Percentiles rank a stretch among this genome's conserved stretches.
phyloP scores from a whole-genome alignment of 352 stramenopile species.

The Pythium utonaiense region DNA sequence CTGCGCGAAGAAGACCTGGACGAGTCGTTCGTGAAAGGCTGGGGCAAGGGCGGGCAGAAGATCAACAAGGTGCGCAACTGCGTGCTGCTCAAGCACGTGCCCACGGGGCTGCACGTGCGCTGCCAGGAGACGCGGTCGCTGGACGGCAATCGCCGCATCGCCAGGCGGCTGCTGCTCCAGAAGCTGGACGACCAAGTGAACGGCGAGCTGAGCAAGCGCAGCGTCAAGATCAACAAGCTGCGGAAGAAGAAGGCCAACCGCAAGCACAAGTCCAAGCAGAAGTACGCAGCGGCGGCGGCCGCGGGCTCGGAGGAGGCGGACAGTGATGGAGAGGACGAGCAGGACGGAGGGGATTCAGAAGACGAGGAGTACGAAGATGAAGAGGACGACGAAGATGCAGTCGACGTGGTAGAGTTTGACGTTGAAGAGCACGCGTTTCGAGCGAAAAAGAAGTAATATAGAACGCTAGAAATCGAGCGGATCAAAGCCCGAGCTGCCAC shows the following conservation, averaged over 20 bases:
- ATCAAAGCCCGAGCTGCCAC: slow-evolving; percentile 5
- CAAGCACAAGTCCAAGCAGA: slow-evolving; percentile 51
- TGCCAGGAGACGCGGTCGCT: slow-evolving; percentile 81
- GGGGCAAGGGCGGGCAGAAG: slow-evolving; percentile 86
- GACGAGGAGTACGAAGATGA: slow-evolving; percentile 17
- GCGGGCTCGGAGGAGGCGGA: not conserved
- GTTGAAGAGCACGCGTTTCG: slow-evolving; percentile 32
- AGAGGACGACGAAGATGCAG: slow-evolving; percentile 23
- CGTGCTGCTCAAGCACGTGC: slow-evolving; percentile 81
- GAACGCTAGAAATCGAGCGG: slow-evolving; percentile 17
- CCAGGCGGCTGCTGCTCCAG: slow-evolving; percentile 61
- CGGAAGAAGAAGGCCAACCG: slow-evolving; percentile 66
- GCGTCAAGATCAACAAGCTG: slow-evolving; percentile 59
- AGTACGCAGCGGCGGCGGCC: slow-evolving; percentile 33
- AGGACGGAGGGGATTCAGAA: slow-evolving; percentile 10
- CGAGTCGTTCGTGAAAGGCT: slow-evolving; percentile 86
- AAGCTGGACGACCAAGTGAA: slow-evolving; percentile 80
- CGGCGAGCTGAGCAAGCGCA: slow-evolving; percentile 51
- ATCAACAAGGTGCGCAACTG: slow-evolving; percentile 92
- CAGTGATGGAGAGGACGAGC: slow-evolving; percentile 9
- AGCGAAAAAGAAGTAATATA: slow-evolving; percentile 22
- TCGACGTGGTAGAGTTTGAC: slow-evolving; percentile 19
- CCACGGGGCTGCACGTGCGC: slow-evolving; percentile 71
- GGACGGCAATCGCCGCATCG: slow-evolving; percentile 72
- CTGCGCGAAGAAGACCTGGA: slow-evolving; percentile 65